These are phyloP conservation scores for Leishmania arabica DNA, from an alignment of 208 protist species.

Conservation along the genomic window DNA sequence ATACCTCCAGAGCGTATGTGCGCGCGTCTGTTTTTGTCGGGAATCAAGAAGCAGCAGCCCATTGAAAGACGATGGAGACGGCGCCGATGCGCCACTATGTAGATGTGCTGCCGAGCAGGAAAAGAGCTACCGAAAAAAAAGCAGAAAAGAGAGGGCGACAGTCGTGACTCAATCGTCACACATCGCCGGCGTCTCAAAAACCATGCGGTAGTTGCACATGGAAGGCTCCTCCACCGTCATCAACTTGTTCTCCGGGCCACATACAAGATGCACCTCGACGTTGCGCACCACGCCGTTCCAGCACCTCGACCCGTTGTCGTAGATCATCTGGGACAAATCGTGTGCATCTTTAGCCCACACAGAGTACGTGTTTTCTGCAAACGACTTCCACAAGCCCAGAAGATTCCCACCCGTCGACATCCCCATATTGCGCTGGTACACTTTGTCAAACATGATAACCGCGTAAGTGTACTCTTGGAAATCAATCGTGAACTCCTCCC, in stretches of 20 bases:
- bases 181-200: conserved; percentile 73
- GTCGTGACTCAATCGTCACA: conserved; percentile 46
- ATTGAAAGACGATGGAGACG: neutral
- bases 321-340: conserved; percentile 68
- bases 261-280: conserved; percentile 65
- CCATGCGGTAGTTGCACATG: conserved; percentile 77
- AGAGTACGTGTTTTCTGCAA: conserved; percentile 72
- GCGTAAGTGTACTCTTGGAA: conserved; percentile 58
- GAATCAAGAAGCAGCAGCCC: neutral
- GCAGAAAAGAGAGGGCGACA: neutral
- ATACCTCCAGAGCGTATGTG: neutral
- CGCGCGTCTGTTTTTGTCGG: neutral
- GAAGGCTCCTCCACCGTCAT: conserved; percentile 60
- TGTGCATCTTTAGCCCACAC: conserved; percentile 55
- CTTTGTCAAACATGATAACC: conserved; percentile 52
- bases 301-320: conserved; percentile 47
- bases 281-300: conserved; percentile 54
- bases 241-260: conserved; percentile 63
- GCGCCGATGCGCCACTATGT: neutral
- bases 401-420: conserved; percentile 11
- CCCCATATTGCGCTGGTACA: conserved; percentile 44
- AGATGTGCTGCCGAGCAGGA: neutral
- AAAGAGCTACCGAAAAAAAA: neutral
- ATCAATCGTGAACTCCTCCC: conserved; percentile 54
- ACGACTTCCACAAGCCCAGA: conserved; percentile 61